Evolutionary conservation across 345 rosid genomes (phyloP), one percentile per base, ranked within the genome.

Genomic region (Salix purpurea): DNA sequence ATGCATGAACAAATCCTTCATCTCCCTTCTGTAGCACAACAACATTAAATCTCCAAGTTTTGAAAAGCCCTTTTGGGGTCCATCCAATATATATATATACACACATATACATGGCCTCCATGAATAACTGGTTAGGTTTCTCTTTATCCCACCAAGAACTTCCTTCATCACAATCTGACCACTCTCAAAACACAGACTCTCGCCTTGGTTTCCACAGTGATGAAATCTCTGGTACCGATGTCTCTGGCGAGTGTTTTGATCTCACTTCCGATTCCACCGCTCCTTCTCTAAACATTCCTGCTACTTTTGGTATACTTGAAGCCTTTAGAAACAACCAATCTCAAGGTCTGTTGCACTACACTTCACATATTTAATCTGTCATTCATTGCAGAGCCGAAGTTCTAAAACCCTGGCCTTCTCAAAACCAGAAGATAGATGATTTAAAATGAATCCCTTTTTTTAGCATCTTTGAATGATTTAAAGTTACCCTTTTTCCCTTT

Each of bases 301-400:
- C 90, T 26, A 75, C 91, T 72, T 90, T 85, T 70, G 91, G 89
- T 76, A 85, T 79, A 48, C 90, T 88, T 77, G 92, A 92, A 84
- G 86, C 88, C 67, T 88, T 88, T 90, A 79, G 78, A 82, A 89
- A 83, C 86, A 86, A 86, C 78, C 88, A 76, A 54, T 83, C 88
- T 86, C 97, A 89, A 87, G 97, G 92, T 90, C 56, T 50, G 76
- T 44, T 14, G 23, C 26, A 8, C 34, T 24, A 37, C 13, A n/a
- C 64, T 58, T 58, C 14, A 3, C 24, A 3, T 58, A 14, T 10
- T 58, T 58, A 23, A 9, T 58, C 15, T 18, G 18, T 2, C 52
- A n/a, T 2, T 61, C 44, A 5, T 58, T 36, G 18, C 13, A n/a
- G 36, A 6, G 52, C 15, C 42, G 4, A 30, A 28, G 18, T 54